A percentile compares a stretch with the other conserved stretches of the same genome.
These are phyloP conservation scores for Fusarium humuli DNA, from an alignment of 2,329 filamentous ascomycete genomes.

Conservation along the genomic window DNA sequence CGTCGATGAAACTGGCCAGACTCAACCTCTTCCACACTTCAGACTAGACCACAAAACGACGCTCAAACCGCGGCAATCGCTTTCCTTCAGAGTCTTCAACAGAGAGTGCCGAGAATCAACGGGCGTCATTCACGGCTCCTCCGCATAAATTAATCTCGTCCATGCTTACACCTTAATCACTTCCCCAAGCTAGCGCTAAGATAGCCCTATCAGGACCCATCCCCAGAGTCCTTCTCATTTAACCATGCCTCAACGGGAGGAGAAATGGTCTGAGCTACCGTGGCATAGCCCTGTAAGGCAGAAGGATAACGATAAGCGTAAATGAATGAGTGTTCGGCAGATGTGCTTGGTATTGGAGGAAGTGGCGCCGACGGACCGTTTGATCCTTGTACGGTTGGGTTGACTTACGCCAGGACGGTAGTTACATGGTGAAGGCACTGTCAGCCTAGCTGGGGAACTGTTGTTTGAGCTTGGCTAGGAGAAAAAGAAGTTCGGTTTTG, in stretches of 20 bases:
- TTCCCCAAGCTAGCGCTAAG: neutral
- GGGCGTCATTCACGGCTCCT: neutral
- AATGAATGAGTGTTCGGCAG: neutral
- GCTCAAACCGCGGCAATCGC: neutral
- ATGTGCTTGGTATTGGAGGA: neutral
- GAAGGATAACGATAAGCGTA: neutral
- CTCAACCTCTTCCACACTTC: neutral
- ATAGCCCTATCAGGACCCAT: neutral
- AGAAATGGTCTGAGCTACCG: neutral
- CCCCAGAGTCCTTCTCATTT: neutral
- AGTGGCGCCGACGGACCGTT: too few species aligned
- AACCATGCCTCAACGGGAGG: neutral
- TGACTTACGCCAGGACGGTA: too few species aligned
- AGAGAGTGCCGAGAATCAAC: neutral
- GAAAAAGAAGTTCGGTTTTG: fast-evolving
- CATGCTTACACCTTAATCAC: neutral
- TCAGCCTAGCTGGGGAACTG: too few species aligned
- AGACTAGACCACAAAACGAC: neutral
- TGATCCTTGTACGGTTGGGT: too few species aligned
- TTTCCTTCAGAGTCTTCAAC: neutral
- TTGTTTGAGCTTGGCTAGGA: too few species aligned
- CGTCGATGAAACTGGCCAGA: neutral
- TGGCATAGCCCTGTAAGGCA: neutral
- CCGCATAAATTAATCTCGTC: neutral
- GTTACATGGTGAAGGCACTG: too few species aligned